Evolutionary conservation across 1,139 yeast species (phyloP).

Genomic region (Candida sp.): DNA sequence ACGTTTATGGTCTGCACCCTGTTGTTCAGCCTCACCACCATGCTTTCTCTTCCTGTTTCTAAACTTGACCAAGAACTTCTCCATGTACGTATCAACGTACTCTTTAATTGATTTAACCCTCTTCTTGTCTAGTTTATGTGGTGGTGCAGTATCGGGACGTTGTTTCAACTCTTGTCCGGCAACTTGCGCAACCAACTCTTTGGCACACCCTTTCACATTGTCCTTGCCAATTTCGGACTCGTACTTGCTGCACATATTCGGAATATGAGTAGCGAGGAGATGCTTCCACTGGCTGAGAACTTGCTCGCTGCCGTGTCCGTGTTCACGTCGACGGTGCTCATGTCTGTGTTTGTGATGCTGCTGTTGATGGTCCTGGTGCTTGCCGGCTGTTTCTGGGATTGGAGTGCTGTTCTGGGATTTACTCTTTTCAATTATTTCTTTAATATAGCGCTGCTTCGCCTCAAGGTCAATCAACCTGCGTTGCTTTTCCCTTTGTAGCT

Average conservation of each 20-base stretch:
- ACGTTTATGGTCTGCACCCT: slow-evolving; percentile 10
- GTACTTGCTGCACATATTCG: slow-evolving; percentile 75
- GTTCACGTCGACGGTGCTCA: slow-evolving; percentile 14
- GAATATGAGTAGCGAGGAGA: slow-evolving; percentile 76
- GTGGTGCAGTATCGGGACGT: slow-evolving; percentile 44
- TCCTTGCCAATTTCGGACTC: slow-evolving; percentile 73
- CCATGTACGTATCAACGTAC: slow-evolving; percentile 74
- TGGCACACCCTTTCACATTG: slow-evolving; percentile 75
- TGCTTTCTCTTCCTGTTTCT: slow-evolving; percentile 27
- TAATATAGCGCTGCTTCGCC: slow-evolving; percentile 39
- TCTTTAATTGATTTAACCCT: slow-evolving; percentile 71
- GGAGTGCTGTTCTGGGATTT: slow-evolving; percentile 9
- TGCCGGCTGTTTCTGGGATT: slow-evolving; percentile 11
- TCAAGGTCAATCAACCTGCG: slow-evolving; percentile 32
- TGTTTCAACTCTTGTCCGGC: slow-evolving; percentile 67
- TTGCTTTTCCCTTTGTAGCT: slow-evolving; percentile 36
- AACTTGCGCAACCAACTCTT: slow-evolving; percentile 69
- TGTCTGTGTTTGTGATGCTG: neutral
- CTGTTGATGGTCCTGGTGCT: slow-evolving; percentile 10
- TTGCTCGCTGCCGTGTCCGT: slow-evolving; percentile 11
- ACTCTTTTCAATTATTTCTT: slow-evolving; percentile 40
- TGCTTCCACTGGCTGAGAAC: slow-evolving; percentile 58
- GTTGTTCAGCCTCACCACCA: slow-evolving; percentile 1
- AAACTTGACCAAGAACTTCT: slow-evolving; percentile 64
- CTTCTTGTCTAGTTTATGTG: slow-evolving; percentile 61